A percentile compares a stretch with the other conserved stretches of the same genome.
phyloP scores from a whole-genome alignment of 148 eudicot species.

The Cornus florida region DNA sequence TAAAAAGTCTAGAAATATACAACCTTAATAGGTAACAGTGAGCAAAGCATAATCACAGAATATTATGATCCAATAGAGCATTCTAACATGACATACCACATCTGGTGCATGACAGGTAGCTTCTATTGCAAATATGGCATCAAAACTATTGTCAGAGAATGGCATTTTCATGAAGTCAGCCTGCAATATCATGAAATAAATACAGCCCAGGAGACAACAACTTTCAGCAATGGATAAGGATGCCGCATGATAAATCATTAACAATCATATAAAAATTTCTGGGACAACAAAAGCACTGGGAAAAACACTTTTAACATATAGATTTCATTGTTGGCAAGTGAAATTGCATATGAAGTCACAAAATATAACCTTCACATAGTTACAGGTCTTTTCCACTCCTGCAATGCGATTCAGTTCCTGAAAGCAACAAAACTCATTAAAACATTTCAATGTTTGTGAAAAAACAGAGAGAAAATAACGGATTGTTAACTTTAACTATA shows the following conservation, averaged over 20 bases:
- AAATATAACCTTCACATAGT: constrained; percentile 62
- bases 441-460: background rate
- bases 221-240: no score
- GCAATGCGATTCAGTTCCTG: constrained; percentile 73
- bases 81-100: constrained; percentile 39
- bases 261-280: background rate
- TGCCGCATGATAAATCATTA: background rate
- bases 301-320: no score
- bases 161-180: constrained; percentile 99
- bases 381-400: constrained; percentile 77
- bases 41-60: background rate
- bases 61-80: background rate
- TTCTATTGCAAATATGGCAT: constrained; percentile 93
- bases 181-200: constrained; percentile 35
- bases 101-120: constrained; percentile 99
- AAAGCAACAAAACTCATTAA: background rate
- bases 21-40: background rate
- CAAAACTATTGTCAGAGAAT: constrained; percentile 72
- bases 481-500: no score
- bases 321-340: no score
- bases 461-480: no score
- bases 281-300: background rate
- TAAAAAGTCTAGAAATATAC: background rate
- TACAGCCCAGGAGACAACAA: background rate
- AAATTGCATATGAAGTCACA: no score